Evolutionary conservation across 2,329 filamentous ascomycete genomes (phyloP).

Genomic region (Exophiala sp.): DNA sequence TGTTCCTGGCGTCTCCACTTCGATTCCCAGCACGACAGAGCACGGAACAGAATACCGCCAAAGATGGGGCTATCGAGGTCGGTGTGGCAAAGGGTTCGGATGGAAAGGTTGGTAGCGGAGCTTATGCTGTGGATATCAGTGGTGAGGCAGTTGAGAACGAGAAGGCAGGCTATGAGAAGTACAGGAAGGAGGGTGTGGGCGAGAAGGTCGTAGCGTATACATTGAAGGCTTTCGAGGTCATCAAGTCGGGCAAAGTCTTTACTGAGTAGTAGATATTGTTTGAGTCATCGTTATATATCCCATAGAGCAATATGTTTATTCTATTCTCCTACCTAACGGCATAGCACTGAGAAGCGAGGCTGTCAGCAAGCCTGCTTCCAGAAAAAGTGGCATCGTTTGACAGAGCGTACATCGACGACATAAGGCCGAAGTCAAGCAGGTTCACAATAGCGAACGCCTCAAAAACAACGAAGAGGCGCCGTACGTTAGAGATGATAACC

Average conservation of each 20-base stretch:
- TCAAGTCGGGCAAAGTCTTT: background rate
- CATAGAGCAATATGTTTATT: conserved; percentile 13
- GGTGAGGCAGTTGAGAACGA: conserved; percentile 11
- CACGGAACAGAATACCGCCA: background rate
- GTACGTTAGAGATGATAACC: too few relatives aligned
- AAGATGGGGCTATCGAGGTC: background rate
- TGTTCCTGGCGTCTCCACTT: background rate
- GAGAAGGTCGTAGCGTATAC: conserved; percentile 20
- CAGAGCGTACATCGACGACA: conserved; percentile 14
- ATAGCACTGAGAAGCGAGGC: too few relatives aligned
- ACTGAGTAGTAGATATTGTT: background rate
- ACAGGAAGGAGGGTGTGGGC: conserved; percentile 11
- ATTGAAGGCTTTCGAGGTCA: conserved; percentile 14
- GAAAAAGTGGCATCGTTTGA: too few relatives aligned
- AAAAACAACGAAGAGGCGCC: too few relatives aligned
- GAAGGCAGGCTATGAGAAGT: conserved; percentile 7
- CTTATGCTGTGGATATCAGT: conserved; percentile 7
- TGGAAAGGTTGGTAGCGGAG: conserved; percentile 10
- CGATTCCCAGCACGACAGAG: background rate
- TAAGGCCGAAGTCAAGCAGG: background rate
- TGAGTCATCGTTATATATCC: background rate
- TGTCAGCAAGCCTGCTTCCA: too few relatives aligned
- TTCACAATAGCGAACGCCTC: too few relatives aligned
- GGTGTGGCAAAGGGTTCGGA: conserved; percentile 2
- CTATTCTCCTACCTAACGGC: too few relatives aligned